A percentile compares a stretch with the other conserved stretches of the same genome.
phyloP scores from a whole-genome alignment of 2,329 filamentous ascomycete genomes.

The Nemania sp. region DNA sequence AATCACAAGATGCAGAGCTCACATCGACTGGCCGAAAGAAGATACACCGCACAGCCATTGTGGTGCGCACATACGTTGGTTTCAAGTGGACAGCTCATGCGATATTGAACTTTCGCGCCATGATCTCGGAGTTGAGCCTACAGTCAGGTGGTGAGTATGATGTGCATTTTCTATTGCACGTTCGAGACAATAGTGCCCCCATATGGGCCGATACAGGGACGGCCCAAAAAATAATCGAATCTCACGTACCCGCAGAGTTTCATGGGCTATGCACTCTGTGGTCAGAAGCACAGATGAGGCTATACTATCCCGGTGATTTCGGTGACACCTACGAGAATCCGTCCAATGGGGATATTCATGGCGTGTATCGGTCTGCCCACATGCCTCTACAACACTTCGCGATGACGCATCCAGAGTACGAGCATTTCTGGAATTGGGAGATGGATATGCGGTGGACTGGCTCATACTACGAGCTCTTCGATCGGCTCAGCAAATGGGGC shows the following conservation, averaged over 20 bases:
- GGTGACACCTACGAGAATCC: slow-evolving; percentile 68
- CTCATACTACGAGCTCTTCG: slow-evolving; percentile 74
- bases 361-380: slow-evolving; percentile 70
- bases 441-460: slow-evolving; percentile 70
- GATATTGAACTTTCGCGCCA: slow-evolving; percentile 78
- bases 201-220: slow-evolving; percentile 81
- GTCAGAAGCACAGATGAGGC: slow-evolving; percentile 82
- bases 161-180: slow-evolving; percentile 82
- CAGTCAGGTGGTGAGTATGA: slow-evolving; percentile 80
- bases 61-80: slow-evolving; percentile 80
- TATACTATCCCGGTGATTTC: slow-evolving; percentile 75
- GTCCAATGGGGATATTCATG: slow-evolving; percentile 63
- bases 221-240: slow-evolving; percentile 71
- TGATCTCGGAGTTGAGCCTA: slow-evolving; percentile 78
- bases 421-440: slow-evolving; percentile 73
- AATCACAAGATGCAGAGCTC: slow-evolving; percentile 40
- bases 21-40: slow-evolving; percentile 42
- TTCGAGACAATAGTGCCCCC: slow-evolving; percentile 76
- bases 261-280: slow-evolving; percentile 79
- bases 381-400: slow-evolving; percentile 68
- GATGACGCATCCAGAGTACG: slow-evolving; percentile 65
- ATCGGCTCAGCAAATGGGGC: slow-evolving; percentile 69
- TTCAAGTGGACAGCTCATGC: slow-evolving; percentile 79
- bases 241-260: slow-evolving; percentile 73
- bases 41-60: slow-evolving; percentile 69